These are phyloP conservation scores for Phialophora chinensis DNA, from an alignment of 2,329 filamentous ascomycete genomes.

Conservation along the genomic window DNA sequence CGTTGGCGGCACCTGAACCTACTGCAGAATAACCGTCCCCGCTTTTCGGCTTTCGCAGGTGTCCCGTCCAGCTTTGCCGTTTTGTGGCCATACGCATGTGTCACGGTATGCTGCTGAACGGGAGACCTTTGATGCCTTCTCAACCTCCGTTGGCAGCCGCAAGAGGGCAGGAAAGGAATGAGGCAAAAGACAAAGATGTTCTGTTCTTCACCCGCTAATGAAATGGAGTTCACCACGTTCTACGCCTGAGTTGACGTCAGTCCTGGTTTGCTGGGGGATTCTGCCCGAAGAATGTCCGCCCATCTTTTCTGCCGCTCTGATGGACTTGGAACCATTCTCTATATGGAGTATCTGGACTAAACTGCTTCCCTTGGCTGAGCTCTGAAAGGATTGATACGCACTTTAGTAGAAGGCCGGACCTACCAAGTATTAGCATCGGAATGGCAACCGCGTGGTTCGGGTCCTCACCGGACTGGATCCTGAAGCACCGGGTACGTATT, in stretches of 20 bases:
- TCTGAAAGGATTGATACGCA: neutral
- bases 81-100: neutral
- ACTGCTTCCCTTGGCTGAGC: neutral
- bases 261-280: neutral
- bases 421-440: neutral
- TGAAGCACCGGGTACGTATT: slow-evolving; percentile 21
- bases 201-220: too few relatives aligned
- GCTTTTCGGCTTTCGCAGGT: slow-evolving; percentile 13
- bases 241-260: neutral
- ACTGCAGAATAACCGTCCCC: slow-evolving; percentile 7
- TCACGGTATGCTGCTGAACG: neutral
- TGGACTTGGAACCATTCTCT: neutral
- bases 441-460: neutral
- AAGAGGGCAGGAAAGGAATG: neutral
- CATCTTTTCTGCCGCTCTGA: neutral
- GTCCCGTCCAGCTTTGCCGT: neutral
- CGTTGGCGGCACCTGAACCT: neutral
- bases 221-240: too few relatives aligned
- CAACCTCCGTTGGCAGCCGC: neutral
- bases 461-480: slow-evolving; percentile 8
- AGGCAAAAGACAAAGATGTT: neutral
- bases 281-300: neutral
- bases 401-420: too few relatives aligned
- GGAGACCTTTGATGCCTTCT: neutral
- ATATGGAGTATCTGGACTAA: neutral